These are phyloP conservation scores for Gastrolobium bilobum DNA, from an alignment of 306 rosid species.

Conservation along the genomic window DNA sequence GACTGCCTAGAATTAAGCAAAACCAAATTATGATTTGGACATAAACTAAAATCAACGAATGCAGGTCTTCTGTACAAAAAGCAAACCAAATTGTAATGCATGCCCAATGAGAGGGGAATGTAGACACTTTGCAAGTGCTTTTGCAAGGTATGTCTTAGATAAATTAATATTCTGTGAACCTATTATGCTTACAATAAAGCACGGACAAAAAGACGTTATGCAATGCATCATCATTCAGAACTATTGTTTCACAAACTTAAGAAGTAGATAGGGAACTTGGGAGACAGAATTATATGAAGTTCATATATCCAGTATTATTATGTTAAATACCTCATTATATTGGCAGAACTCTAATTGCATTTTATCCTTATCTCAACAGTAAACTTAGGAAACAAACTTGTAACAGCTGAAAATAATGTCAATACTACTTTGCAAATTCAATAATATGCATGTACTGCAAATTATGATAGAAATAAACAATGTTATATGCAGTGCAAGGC, in stretches of 20 bases:
- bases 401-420: slow-evolving; percentile 34
- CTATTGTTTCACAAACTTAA: neutral
- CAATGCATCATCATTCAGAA: slow-evolving; percentile 30
- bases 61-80: slow-evolving; percentile 95
- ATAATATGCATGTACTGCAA: slow-evolving; percentile 20
- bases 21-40: slow-evolving; percentile 46
- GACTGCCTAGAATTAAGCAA: slow-evolving; percentile 36
- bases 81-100: slow-evolving; percentile 90
- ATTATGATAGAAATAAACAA: slow-evolving; percentile 45
- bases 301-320: neutral
- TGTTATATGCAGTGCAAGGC: slow-evolving; percentile 84
- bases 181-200: slow-evolving; percentile 2
- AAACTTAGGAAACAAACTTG: slow-evolving; percentile 34
- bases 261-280: neutral
- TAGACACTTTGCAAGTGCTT: slow-evolving; percentile 95
- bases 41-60: slow-evolving; percentile 44
- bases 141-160: slow-evolving; percentile 75
- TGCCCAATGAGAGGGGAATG: slow-evolving; percentile 99
- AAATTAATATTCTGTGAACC: slow-evolving; percentile 19
- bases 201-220: neutral
- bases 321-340: slow-evolving; percentile 13
- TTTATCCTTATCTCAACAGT: slow-evolving; percentile 5
- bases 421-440: slow-evolving; percentile 40
- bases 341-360: neutral
- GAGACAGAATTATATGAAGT: slow-evolving; percentile 19